These are phyloP conservation scores for Daedalea quercina DNA, from an alignment of 768 basidiomycete species.

Conservation along the genomic window DNA sequence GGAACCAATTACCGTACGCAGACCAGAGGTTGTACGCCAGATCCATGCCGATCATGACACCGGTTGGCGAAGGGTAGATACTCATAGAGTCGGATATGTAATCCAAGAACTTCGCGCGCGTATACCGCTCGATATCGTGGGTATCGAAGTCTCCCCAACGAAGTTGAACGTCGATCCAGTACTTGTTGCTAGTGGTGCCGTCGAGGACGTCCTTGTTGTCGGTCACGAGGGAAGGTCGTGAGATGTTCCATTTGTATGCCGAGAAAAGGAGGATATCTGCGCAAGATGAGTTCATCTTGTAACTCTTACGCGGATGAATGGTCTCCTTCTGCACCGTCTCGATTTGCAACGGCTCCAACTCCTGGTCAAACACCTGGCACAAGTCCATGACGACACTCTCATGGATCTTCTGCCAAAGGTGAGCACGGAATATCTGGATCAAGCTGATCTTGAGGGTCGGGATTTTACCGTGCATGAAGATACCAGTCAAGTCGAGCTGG, in stretches of 20 bases:
- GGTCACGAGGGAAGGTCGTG: constrained; percentile 90
- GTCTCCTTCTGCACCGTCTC: constrained; percentile 99
- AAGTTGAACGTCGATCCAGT: constrained; percentile 95
- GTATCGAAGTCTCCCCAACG: constrained; percentile 99
- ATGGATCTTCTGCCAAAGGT: constrained; percentile 99
- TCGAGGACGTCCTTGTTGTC: constrained; percentile 95
- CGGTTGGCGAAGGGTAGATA: constrained; percentile 98
- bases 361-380: constrained; percentile 99
- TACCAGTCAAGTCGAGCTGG: constrained; percentile 94
- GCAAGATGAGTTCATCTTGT: constrained; percentile 99
- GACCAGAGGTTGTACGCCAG: constrained; percentile 98
- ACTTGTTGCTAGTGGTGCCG: constrained; percentile 98
- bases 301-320: constrained; percentile 98
- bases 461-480: constrained; percentile 98
- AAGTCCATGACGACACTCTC: constrained; percentile 92
- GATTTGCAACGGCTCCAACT: constrained; percentile 95
- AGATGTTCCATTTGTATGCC: constrained; percentile 97
- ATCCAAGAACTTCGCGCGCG: constrained; percentile 97
- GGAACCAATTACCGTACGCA: constrained; percentile 99
- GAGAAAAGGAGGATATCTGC: constrained; percentile 98
- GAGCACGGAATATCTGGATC: constrained; percentile 99
- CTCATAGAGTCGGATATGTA: constrained; percentile 98
- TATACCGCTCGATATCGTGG: constrained; percentile 98
- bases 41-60: constrained; percentile 99
- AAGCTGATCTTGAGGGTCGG: constrained; percentile 97